These are phyloP conservation scores for Stemphylium vesicarium DNA, from an alignment of 2,329 filamentous ascomycete genomes.

Conservation along the genomic window DNA sequence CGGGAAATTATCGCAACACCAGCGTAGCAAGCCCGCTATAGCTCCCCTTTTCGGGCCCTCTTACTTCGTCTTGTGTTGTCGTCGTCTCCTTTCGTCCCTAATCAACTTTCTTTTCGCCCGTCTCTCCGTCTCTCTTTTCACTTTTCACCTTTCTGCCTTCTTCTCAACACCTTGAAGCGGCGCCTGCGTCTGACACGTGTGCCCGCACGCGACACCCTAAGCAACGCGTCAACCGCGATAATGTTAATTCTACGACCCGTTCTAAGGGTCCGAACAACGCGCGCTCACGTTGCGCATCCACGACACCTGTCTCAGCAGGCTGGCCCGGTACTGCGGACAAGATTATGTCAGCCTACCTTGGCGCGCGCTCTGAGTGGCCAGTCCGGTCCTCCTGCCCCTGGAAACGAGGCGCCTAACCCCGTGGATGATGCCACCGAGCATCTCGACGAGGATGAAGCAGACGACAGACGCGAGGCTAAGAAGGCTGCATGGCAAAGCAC, in stretches of 20 bases:
- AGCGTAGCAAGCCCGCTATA: constrained; percentile 11
- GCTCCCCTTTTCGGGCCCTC: constrained; percentile 1
- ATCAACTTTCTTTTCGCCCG: constrained; percentile 10
- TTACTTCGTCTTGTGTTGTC: not conserved
- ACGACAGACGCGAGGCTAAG: constrained; percentile 18
- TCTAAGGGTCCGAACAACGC: constrained; percentile 21
- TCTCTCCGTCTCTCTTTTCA: constrained; percentile 21
- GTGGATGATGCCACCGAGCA: constrained; percentile 46
- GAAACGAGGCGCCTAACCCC: constrained; percentile 48
- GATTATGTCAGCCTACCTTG: constrained; percentile 16
- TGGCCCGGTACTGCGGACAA: constrained; percentile 25
- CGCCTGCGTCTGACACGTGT: constrained; percentile 25
- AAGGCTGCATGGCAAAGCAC: constrained; percentile 48
- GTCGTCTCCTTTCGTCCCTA: constrained; percentile 1
- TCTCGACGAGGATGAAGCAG: constrained; percentile 24
- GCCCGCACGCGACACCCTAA: constrained; percentile 30
- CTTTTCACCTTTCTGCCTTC: constrained; percentile 16
- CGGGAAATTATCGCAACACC: constrained; percentile 11
- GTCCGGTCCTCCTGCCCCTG: constrained; percentile 44
- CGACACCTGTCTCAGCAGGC: constrained; percentile 31
- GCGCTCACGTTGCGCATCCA: constrained; percentile 27
- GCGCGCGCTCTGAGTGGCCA: constrained; percentile 42
- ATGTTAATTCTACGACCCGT: constrained; percentile 42
- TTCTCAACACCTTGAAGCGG: constrained; percentile 13
- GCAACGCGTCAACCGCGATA: constrained; percentile 25